Percentiles rank a stretch among this genome's conserved stretches.
These are phyloP conservation scores for Ceratocystiopsis sp. DNA, from an alignment of 2,329 filamentous ascomycete species.

Conservation along the genomic window DNA sequence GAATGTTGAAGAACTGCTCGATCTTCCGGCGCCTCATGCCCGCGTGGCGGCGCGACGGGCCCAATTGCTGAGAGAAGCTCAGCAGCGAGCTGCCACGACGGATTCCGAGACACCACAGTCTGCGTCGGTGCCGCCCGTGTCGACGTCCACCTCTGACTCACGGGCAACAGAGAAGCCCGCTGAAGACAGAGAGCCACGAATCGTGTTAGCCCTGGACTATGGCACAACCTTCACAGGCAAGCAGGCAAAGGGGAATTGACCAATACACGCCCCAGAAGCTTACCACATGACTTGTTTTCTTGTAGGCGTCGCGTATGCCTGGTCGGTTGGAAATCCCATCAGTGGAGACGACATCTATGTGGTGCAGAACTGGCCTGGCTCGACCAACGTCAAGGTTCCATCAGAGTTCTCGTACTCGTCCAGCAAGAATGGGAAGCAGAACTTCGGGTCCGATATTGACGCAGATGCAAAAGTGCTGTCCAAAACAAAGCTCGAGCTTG, in stretches of 20 bases:
- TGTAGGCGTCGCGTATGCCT: constrained; percentile 5
- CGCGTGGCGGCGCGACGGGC: constrained; percentile 3
- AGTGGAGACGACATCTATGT: constrained; percentile 6
- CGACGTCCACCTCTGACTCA: no score
- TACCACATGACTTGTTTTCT: neutral
- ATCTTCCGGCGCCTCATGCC: constrained; percentile 5
- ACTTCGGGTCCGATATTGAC: constrained; percentile 8
- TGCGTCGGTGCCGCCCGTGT: no score
- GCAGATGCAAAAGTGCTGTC: constrained; percentile 4
- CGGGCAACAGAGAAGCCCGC: no score
- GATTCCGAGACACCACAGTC: no score
- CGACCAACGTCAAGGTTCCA: constrained; percentile 6
- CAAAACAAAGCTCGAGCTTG: constrained; percentile 10
- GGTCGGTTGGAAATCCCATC: constrained; percentile 1
- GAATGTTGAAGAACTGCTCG: constrained; percentile 1
- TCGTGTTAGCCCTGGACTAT: constrained; percentile 9
- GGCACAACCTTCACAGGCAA: constrained; percentile 9
- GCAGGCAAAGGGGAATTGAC: neutral
- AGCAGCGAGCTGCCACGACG: neutral
- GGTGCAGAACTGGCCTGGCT: constrained; percentile 6
- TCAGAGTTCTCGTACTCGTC: constrained; percentile 9
- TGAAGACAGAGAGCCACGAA: constrained; percentile 1
- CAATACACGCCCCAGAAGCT: no score
- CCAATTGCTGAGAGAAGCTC: neutral
- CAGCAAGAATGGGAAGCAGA: neutral